A percentile compares a stretch with the other conserved stretches of the same genome.
Conservation (phyloP, 2,329 filamentous ascomycete species). For the Triangularia verruculosa region DNA sequence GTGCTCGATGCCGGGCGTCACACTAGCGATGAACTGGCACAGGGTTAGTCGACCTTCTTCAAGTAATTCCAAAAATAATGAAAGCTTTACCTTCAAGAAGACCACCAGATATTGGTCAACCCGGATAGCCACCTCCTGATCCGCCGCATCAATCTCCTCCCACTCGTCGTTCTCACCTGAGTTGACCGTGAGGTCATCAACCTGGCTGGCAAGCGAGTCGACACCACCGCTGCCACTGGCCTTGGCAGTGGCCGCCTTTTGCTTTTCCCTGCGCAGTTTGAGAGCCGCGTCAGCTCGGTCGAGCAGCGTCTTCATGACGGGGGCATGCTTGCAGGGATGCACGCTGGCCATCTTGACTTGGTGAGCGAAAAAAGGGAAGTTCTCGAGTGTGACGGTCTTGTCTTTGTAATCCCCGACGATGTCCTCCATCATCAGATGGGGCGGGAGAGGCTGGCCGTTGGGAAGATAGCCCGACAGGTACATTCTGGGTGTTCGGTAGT, state of each 20-base stretch:
- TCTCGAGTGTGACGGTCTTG: constrained; percentile 96
- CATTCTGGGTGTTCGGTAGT: constrained; percentile 92
- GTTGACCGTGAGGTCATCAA: constrained; percentile 61
- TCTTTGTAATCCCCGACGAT: constrained; percentile 42
- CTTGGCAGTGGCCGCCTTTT: constrained; percentile 57
- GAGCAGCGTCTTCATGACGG: constrained; percentile 95
- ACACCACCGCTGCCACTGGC: constrained; percentile 58
- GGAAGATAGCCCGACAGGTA: constrained; percentile 89
- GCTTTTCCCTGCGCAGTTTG: constrained; percentile 81
- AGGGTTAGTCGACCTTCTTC: too few relatives aligned
- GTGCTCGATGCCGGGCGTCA: constrained; percentile 95
- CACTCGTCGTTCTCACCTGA: constrained; percentile 57
- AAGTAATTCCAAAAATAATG: too few relatives aligned
- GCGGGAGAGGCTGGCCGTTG: constrained; percentile 56
- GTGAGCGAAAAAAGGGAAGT: constrained; percentile 91
- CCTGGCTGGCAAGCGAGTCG: constrained; percentile 67
- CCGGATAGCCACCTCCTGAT: constrained; percentile 72
- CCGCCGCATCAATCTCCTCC: constrained; percentile 63
- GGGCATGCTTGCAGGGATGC: constrained; percentile 94
- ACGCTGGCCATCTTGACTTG: constrained; percentile 94
- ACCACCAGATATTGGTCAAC: constrained; percentile 89
- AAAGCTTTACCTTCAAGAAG: constrained; percentile 66
- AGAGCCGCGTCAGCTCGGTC: constrained; percentile 92
- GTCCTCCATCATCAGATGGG: constrained; percentile 39
- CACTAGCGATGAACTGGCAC: constrained; percentile 72